Evolutionary conservation across 768 basidiomycete species (phyloP).

Genomic region (Phanerochaete sordida): DNA sequence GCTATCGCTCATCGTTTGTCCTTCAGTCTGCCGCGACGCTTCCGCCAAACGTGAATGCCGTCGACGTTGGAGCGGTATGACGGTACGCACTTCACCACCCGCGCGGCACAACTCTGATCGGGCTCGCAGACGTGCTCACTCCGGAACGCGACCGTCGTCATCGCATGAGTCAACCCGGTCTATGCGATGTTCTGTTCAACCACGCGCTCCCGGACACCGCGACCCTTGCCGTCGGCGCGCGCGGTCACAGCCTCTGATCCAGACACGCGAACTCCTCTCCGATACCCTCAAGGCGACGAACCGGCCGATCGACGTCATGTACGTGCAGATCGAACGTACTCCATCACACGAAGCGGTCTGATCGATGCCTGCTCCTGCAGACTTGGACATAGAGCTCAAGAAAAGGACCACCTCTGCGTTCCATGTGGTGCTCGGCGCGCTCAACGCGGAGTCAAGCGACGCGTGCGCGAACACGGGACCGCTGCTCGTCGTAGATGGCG

Average conservation of each 20-base stretch:
- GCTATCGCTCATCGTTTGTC: too few relatives aligned
- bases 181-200: conserved; percentile 16
- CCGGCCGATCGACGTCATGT: neutral
- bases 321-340: neutral
- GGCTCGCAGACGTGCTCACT: neutral
- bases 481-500: neutral
- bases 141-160: conserved; percentile 15
- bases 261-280: neutral
- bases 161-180: conserved; percentile 18
- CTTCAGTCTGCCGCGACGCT: too few relatives aligned
- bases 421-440: neutral
- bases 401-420: neutral
- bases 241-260: neutral
- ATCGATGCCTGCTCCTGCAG: neutral
- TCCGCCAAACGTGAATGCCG: too few relatives aligned
- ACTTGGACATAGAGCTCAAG: neutral
- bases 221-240: conserved; percentile 13
- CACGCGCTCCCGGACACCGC: conserved; percentile 22
- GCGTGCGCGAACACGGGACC: neutral
- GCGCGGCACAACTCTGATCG: neutral
- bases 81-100: conserved; percentile 19
- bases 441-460: neutral
- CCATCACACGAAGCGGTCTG: neutral
- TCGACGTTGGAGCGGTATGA: conserved; percentile 24
- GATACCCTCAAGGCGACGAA: neutral